Evolutionary conservation across 139 green algal genomes (phyloP).

Genomic region (Micractinium sp.): DNA sequence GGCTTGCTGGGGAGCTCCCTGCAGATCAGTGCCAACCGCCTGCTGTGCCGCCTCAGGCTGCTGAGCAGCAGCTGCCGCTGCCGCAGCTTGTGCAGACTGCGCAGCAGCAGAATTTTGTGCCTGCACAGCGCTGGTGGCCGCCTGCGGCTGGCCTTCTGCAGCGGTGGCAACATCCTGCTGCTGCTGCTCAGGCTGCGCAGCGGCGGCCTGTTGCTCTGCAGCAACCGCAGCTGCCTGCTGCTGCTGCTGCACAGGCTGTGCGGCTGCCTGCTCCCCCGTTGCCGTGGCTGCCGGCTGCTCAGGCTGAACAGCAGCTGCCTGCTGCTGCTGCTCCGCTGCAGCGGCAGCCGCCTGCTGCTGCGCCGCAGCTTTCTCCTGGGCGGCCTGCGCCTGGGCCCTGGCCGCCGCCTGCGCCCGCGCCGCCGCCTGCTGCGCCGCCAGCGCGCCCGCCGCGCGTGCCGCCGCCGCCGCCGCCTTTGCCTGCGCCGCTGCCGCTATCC

Average conservation of each 20-base stretch:
- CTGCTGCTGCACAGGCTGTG: background rate
- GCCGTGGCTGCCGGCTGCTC: background rate
- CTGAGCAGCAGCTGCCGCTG: too few species aligned
- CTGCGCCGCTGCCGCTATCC: background rate
- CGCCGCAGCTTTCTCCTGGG: background rate
- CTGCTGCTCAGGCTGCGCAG: too few species aligned
- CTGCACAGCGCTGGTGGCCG: too few species aligned
- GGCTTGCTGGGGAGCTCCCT: too few species aligned
- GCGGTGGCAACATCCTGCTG: too few species aligned
- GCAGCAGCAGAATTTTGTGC: too few species aligned
- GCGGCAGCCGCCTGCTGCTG: background rate
- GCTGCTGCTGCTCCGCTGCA: constrained; percentile 1
- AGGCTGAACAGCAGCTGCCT: background rate
- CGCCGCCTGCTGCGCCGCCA: background rate
- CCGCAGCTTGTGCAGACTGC: too few species aligned
- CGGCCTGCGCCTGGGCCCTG: background rate
- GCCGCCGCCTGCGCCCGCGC: background rate
- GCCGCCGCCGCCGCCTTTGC: background rate
- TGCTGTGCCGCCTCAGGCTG: too few species aligned
- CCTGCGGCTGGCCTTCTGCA: too few species aligned
- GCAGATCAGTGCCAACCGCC: too few species aligned
- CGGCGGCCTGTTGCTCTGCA: background rate
- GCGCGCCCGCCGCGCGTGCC: background rate
- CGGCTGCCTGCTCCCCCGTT: background rate
- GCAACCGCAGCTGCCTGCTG: background rate